Evolutionary conservation across 495 filamentous ascomycete species (phyloP).

Genomic region (Saxophila tyrrhenica): DNA sequence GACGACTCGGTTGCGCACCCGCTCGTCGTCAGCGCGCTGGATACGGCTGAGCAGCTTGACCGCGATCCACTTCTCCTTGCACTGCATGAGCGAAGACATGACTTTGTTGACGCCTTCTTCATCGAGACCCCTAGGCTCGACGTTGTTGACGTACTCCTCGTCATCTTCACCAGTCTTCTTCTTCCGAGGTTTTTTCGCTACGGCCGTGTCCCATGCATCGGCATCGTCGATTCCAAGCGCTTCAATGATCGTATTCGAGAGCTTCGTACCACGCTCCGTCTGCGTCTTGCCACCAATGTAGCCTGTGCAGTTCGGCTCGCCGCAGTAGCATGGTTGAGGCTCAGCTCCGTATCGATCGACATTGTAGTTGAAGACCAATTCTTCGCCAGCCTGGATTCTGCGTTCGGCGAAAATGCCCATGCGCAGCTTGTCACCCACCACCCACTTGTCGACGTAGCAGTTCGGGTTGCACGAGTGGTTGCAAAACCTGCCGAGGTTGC

Average conservation of each 20-base stretch:
- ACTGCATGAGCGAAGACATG: constrained; percentile 97
- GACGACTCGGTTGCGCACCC: constrained; percentile 76
- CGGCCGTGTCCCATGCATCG: constrained; percentile 81
- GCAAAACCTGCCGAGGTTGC: constrained; percentile 92
- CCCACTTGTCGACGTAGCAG: constrained; percentile 99
- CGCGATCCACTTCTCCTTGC: constrained; percentile 98
- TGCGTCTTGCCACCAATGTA: constrained; percentile 97
- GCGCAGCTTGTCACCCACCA: constrained; percentile 93
- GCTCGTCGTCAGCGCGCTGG: constrained; percentile 79
- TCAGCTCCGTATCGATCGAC: constrained; percentile 96
- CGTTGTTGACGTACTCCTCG: constrained; percentile 89
- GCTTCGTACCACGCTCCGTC: constrained; percentile 86
- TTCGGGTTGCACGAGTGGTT: constrained; percentile 99
- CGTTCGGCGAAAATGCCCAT: constrained; percentile 98
- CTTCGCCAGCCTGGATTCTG: constrained; percentile 75
- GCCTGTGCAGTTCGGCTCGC: constrained; percentile 85
- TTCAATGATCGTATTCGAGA: constrained; percentile 83
- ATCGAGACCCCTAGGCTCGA: constrained; percentile 71
- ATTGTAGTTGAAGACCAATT: constrained; percentile 99
- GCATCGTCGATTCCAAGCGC: constrained; percentile 91
- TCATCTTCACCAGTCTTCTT: constrained; percentile 92
- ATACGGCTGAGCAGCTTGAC: constrained; percentile 88
- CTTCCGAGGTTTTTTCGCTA: constrained; percentile 79
- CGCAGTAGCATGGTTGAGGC: constrained; percentile 93
- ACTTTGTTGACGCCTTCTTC: constrained; percentile 90